Base-by-base conservation (phyloP, 2,329 filamentous ascomycete genomes). In the Cladosporium cucumerinum region DNA sequence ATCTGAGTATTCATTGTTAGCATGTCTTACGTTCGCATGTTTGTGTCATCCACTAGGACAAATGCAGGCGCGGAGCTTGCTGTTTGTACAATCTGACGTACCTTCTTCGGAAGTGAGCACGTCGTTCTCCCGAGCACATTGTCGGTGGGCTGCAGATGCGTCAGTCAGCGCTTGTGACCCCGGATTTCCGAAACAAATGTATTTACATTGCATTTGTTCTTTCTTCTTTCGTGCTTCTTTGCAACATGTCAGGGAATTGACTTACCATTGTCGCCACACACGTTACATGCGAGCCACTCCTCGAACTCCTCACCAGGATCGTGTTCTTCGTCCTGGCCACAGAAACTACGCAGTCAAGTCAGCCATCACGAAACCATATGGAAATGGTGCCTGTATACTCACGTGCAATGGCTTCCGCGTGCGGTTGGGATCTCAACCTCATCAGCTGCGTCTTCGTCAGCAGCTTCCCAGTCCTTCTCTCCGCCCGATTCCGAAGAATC, bases 201-300 rank as follows among this genome's bases (percentile, higher is more conserved):
- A 69, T 69, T 66, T 69, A 65, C 59, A 46, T 52, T 58, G 34
- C 26, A 48, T 26, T 49, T 55, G 55, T 39, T 43, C 48, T 30
- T 65, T 64, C 46, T 68, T 70, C 63, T 67, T 70, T 67, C 65
- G 70, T 68, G 59, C 68, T 43, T 55, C 48, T 57, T 62, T 70
- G 11, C 12, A 57, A 32, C 23, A 62, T 52, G 25, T 52, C 4
- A 25, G 48, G 30, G 11, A 55, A 28, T 51, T 55, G 64, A 86
- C 91, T 78, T 82, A 96, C 93, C 88, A 78, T 92, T 90, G 74
- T 94, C 90, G 69, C 88, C 88, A 78, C 94, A 98, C 68, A 87
- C 84, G 66, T 82, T 82, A 77, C 94, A 97, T 61, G 88, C 81
- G 66, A 97, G 81, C 75, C 89, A 92, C 65, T 89, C 83, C 76